Base-by-base conservation (phyloP, 2,329 filamentous ascomycete genomes). In the Dactylellina leptospora region DNA sequence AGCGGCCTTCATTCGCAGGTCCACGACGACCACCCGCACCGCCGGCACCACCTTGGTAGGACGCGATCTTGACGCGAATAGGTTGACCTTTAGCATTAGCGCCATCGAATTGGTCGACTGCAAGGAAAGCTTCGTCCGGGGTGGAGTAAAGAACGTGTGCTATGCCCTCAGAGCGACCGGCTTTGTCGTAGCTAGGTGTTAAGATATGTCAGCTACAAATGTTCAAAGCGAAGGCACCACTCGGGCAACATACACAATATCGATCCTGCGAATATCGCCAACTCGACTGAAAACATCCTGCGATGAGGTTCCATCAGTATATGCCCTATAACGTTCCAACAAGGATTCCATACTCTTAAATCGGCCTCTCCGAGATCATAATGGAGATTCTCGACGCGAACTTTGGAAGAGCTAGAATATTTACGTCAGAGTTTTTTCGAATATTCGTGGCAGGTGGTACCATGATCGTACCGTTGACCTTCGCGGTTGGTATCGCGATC, bases 321-420 rank as follows among this genome's bases (percentile, higher is more conserved):
- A 22, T 16, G 10, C 16, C 10, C 1, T 36, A 13, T 23, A 25
- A 23, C 20, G 8, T 16, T 10, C 10, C 8, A 27, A 28, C n/a
- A 20, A 18, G 20, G n/a, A 4, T 23, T 23, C 22, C n/a, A 18
- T 53, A 38, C 25, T 30, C 63, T 74, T 63, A 59, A 51, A 45
- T 42, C 45, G 16, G 56, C 16, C 8, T 93, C 87, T 10, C 90
- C 93, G 74, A 97, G 84, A 72, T 97, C 93, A 80, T 96, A 97
- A 80, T 97, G 93, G 66, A 97, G 82, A 79, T 96, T 96, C 73
- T 96, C 91, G 73, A 96, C 89, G 75, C 89, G 88, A 75, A 97
- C 81, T 80, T 91, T 53, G 28, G 55, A 50, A 36, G 13, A 44
- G 3, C 27, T 28, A 18, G n/a, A 2, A 6, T 4, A 4, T 18